A percentile compares a stretch with the other conserved stretches of the same genome.
phyloP scores from a whole-genome alignment of 371 early-diverging fungal species.

The Dichotomocladium elegans region DNA sequence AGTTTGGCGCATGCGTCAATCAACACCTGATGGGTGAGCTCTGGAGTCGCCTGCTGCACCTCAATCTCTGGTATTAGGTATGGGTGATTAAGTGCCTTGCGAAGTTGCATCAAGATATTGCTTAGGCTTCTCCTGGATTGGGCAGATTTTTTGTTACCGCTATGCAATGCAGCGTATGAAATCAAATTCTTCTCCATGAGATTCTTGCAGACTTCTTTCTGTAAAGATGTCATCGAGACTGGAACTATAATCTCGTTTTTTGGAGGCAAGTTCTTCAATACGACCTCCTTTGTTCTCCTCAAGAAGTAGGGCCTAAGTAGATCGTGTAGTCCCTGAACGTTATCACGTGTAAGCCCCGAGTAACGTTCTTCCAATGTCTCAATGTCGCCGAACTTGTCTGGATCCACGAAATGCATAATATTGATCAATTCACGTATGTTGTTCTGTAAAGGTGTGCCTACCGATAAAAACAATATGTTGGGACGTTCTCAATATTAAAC shows the following conservation, averaged over 20 bases:
- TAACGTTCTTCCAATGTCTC: constrained; percentile 52
- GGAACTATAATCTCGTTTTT: constrained; percentile 88
- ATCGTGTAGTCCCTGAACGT: constrained; percentile 29
- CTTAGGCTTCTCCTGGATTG: too few species aligned
- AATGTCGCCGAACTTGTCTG: constrained; percentile 38
- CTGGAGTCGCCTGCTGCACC: constrained; percentile 18
- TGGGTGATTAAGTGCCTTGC: constrained; percentile 77
- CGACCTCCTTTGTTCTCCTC: constrained; percentile 86
- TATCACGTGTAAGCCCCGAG: constrained; percentile 36
- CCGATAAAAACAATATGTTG: background rate
- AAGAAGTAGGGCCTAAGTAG: constrained; percentile 80
- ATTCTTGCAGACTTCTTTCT: constrained; percentile 76
- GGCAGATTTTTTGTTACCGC: constrained; percentile 26
- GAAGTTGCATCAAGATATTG: constrained; percentile 62
- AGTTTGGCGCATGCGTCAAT: constrained; percentile 71
- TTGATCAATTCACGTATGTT: constrained; percentile 67
- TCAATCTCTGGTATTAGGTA: constrained; percentile 62
- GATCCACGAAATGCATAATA: constrained; percentile 76
- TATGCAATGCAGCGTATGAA: constrained; percentile 29
- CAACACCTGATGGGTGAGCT: constrained; percentile 50
- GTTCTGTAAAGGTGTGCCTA: constrained; percentile 79
- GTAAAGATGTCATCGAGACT: constrained; percentile 71
- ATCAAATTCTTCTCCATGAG: constrained; percentile 49
- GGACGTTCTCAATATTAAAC: background rate
- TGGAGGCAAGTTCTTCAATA: constrained; percentile 79